Evolutionary conservation across 2,329 filamentous ascomycete genomes (phyloP).

Genomic region (Aspergillus fumigatus): DNA sequence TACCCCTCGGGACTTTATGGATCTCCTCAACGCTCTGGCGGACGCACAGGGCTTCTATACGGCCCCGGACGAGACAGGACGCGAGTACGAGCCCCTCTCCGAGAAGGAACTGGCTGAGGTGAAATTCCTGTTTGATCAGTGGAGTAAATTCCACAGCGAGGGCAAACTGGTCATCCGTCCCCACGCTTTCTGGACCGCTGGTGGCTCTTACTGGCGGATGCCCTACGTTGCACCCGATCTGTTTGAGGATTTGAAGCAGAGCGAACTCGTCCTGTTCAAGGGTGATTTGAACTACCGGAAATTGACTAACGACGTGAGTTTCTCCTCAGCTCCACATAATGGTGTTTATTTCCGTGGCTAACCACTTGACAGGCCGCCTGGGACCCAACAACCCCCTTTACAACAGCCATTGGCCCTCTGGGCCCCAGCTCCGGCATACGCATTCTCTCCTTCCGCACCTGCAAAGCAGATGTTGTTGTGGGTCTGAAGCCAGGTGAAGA

Average conservation of each 20-base stretch:
- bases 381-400: constrained; percentile 84
- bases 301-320: constrained; percentile 75
- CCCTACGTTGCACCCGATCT: constrained; percentile 64
- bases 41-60: constrained; percentile 75
- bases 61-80: constrained; percentile 60
- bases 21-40: constrained; percentile 75
- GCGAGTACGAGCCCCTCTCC: constrained; percentile 58
- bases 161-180: constrained; percentile 78
- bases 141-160: constrained; percentile 74
- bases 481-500: constrained; percentile 78
- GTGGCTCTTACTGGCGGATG: constrained; percentile 83
- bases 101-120: constrained; percentile 65
- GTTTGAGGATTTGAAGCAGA: constrained; percentile 71
- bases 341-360: constrained; percentile 2
- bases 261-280: constrained; percentile 92
- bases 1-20: constrained; percentile 74
- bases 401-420: constrained; percentile 77
- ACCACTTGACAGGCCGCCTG: constrained; percentile 59
- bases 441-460: constrained; percentile 81
- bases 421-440: constrained; percentile 78
- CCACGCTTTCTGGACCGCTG: constrained; percentile 87
- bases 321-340: not conserved
- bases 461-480: constrained; percentile 94
- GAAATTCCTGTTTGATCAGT: constrained; percentile 73
- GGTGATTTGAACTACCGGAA: constrained; percentile 97